phyloP scores from a whole-genome alignment of 1,284 basidiomycete genomes.

The Moesziomyces sp. region DNA sequence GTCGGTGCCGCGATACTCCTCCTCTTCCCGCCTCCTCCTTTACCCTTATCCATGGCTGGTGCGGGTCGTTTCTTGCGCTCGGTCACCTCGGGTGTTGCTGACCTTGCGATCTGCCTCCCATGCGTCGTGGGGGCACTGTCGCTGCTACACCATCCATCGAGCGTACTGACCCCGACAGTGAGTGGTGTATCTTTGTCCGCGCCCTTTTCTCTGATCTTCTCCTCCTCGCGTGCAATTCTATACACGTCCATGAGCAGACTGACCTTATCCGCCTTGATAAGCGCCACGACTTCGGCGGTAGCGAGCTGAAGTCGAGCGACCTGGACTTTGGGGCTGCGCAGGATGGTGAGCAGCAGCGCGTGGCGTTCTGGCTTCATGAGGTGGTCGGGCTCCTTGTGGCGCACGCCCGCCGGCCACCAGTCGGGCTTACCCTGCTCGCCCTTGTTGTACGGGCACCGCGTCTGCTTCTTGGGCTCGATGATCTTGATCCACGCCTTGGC shows the following conservation, averaged over 20 bases:
- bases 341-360: constrained; percentile 69
- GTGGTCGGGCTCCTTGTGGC: constrained; percentile 73
- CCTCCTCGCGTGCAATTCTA: constrained; percentile 69
- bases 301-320: constrained; percentile 70
- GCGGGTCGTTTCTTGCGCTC: constrained; percentile 18
- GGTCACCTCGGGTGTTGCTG: constrained; percentile 21
- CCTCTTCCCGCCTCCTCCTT: constrained; percentile 24
- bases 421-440: constrained; percentile 71
- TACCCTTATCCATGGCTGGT: constrained; percentile 13
- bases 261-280: constrained; percentile 70
- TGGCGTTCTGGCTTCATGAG: constrained; percentile 70
- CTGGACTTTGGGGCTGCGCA: constrained; percentile 68
- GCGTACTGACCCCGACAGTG: constrained; percentile 55
- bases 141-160: constrained; percentile 56
- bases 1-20: constrained; percentile 19
- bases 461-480: constrained; percentile 73
- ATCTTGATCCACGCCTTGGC: constrained; percentile 70
- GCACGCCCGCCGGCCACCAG: constrained; percentile 72
- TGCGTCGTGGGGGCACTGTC: constrained; percentile 14
- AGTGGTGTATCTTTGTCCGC: constrained; percentile 41
- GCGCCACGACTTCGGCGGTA: constrained; percentile 70
- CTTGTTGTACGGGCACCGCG: constrained; percentile 71
- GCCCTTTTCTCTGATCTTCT: constrained; percentile 51
- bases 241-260: constrained; percentile 71
- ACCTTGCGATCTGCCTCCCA: constrained; percentile 28